Evolutionary conservation across 2,329 filamentous ascomycete species (phyloP).

Genomic region (Ceratocystis huliohia): DNA sequence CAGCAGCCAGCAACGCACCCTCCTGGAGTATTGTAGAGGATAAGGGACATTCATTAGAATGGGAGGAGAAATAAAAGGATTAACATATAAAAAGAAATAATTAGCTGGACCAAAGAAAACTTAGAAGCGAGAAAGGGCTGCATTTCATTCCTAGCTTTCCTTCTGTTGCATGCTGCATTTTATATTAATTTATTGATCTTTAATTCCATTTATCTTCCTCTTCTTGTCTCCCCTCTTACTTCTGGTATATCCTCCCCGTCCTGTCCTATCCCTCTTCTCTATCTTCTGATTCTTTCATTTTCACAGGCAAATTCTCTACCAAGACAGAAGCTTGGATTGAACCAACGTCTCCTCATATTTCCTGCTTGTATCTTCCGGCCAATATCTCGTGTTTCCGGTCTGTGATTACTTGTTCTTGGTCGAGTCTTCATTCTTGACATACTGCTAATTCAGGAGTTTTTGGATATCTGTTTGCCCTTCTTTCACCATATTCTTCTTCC

Average conservation of each 20-base stretch:
- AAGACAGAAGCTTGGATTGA: too few species aligned
- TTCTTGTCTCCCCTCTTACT: not conserved
- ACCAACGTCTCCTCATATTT: too few species aligned
- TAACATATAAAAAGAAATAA: not conserved
- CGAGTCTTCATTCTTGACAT: not conserved
- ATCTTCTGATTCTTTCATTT: too few species aligned
- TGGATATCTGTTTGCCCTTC: not conserved
- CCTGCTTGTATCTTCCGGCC: too few species aligned
- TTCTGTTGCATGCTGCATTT: not conserved
- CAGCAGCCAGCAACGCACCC: not conserved
- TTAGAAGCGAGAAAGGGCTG: not conserved
- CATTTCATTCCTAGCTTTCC: not conserved
- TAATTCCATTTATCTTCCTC: not conserved
- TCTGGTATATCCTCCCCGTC: not conserved
- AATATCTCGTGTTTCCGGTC: not conserved
- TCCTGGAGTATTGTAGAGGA: not conserved
- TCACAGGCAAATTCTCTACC: too few species aligned
- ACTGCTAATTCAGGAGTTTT: not conserved
- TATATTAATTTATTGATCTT: not conserved
- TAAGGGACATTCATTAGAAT: too few species aligned
- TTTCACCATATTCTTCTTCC: not conserved
- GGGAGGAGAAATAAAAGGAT: not conserved
- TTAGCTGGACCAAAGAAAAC: not conserved
- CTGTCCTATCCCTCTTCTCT: not conserved
- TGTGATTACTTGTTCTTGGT: not conserved